A percentile compares a stretch with the other conserved stretches of the same genome.
Conservation (phyloP, 495 filamentous ascomycete species). For the Penicillium salamii region DNA sequence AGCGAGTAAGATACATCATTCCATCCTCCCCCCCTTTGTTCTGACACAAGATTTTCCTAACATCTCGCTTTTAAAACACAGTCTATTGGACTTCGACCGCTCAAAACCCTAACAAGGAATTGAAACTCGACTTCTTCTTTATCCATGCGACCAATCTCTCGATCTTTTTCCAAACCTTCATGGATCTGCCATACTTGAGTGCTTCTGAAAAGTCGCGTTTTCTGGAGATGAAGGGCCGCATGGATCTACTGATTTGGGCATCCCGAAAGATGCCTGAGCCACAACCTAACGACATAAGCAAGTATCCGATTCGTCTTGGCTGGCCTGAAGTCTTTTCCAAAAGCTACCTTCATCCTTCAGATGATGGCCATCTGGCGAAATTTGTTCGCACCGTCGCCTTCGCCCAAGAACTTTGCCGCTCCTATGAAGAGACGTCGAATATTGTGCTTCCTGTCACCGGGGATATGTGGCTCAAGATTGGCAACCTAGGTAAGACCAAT, state of each 20-base stretch:
- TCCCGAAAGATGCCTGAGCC: conserved; percentile 15
- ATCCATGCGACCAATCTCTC: conserved; percentile 34
- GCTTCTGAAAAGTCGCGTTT: conserved; percentile 23
- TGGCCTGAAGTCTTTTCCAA: conserved; percentile 30
- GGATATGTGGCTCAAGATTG: conserved; percentile 33
- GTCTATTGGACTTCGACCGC: conserved; percentile 24
- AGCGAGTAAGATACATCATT: too few species aligned
- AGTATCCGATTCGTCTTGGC: conserved; percentile 15
- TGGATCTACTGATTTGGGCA: conserved; percentile 36
- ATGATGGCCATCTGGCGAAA: conserved; percentile 41
- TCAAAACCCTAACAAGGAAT: conserved; percentile 17
- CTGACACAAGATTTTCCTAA: too few species aligned
- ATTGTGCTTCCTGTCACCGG: conserved; percentile 27
- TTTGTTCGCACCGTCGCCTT: conserved; percentile 33
- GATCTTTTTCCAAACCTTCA: conserved; percentile 26
- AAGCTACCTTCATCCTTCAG: conserved; percentile 12
- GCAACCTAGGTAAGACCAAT: not conserved
- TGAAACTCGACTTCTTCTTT: conserved; percentile 38
- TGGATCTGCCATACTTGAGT: conserved; percentile 21
- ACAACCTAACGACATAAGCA: conserved; percentile 6
- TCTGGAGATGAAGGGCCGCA: conserved; percentile 32
- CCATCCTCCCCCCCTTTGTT: too few species aligned
- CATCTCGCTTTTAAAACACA: not conserved
- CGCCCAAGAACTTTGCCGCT: conserved; percentile 21
- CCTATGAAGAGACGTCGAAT: conserved; percentile 18